Conservation (phyloP, 345 rosid genomes). For the Laguncularia racemosa region DNA sequence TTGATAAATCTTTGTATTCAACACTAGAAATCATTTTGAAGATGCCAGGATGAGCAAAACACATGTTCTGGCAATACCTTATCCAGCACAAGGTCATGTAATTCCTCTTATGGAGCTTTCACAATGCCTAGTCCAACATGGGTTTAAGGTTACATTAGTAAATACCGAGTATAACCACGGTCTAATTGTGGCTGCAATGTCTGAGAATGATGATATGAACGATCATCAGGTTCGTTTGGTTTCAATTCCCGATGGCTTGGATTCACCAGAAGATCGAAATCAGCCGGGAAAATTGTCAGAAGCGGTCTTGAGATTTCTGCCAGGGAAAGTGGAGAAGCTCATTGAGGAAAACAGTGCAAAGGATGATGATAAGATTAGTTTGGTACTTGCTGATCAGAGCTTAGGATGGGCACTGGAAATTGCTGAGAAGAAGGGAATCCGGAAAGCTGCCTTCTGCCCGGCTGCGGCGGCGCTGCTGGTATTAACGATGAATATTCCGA, state of each 20-base stretch:
- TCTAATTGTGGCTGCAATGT: not conserved
- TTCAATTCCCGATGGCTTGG: not conserved
- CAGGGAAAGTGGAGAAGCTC: not conserved
- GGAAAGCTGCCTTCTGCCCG: constrained; percentile 3
- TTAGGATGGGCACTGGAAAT: constrained; percentile 10
- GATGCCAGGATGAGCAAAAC: not conserved
- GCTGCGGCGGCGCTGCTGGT: not conserved
- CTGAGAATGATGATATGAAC: not conserved
- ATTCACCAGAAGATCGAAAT: not conserved
- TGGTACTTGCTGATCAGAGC: constrained; percentile 6
- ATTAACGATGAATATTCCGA: not conserved
- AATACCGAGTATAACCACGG: constrained; percentile 10
- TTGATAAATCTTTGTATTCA: no score
- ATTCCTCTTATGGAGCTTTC: constrained; percentile 14
- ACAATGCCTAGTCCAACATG: constrained; percentile 4
- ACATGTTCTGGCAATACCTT: constrained; percentile 13
- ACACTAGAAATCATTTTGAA: no score
- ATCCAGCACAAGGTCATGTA: constrained; percentile 20
- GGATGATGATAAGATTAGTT: not conserved
- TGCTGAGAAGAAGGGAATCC: constrained; percentile 1
- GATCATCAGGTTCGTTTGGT: not conserved
- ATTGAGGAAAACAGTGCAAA: not conserved
- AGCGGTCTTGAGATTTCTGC: not conserved
- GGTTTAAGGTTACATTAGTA: constrained; percentile 14
- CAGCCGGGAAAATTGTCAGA: not conserved